Evolutionary conservation across 306 rosid genomes (phyloP).

Genomic region (Malus asiatica): DNA sequence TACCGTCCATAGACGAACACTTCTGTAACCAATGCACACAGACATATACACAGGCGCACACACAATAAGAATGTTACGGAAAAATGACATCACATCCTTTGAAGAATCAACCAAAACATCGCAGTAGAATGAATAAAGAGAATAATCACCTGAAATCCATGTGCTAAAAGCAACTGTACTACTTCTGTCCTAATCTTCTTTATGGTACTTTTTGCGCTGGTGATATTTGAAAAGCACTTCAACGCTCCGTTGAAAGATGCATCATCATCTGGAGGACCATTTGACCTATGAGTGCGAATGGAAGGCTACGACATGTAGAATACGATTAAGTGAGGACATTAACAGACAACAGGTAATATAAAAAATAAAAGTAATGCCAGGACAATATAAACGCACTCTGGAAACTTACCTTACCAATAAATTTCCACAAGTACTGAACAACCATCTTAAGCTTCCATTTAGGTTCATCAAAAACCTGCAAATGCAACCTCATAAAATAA

Average conservation of each 20-base stretch:
- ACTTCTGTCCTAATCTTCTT: constrained; percentile 58
- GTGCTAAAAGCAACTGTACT: constrained; percentile 70
- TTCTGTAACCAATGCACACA: no score
- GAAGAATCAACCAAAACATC: neutral
- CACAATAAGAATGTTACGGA: neutral
- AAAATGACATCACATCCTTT: neutral
- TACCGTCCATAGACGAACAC: no score
- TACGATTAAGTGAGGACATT: neutral
- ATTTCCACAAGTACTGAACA: constrained; percentile 74
- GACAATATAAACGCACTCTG: neutral
- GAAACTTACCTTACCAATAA: constrained; percentile 56
- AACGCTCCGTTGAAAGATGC: constrained; percentile 57
- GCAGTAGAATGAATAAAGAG: neutral
- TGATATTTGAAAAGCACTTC: constrained; percentile 59
- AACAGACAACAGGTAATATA: neutral
- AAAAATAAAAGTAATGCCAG: neutral
- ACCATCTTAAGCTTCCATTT: constrained; percentile 82
- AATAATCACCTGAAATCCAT: constrained; percentile 76
- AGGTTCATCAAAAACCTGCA: constrained; percentile 56
- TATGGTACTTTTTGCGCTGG: constrained; percentile 45
- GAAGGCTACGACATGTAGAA: constrained; percentile 51
- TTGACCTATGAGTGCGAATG: constrained; percentile 66
- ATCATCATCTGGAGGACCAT: constrained; percentile 34
- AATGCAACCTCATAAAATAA: constrained; percentile 17
- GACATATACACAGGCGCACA: neutral